Evolutionary conservation across 2,329 filamentous ascomycete genomes (phyloP).

Genomic region (Aspergillus aculeatinus): DNA sequence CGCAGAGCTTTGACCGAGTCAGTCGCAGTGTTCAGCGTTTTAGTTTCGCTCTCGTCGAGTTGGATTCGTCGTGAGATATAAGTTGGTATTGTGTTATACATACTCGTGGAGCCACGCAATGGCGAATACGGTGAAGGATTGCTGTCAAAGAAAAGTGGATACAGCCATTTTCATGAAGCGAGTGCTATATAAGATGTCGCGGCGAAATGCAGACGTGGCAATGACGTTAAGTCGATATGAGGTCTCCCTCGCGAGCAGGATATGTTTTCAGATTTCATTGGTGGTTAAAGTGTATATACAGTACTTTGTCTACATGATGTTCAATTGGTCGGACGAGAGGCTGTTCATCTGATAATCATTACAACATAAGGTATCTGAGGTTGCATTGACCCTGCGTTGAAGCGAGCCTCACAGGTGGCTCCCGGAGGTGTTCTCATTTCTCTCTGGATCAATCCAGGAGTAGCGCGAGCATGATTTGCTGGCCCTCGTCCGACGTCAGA

Average conservation of each 20-base stretch:
- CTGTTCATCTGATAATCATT: not conserved
- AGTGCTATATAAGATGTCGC: not conserved
- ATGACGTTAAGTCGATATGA: not conserved
- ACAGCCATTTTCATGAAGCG: too few species aligned
- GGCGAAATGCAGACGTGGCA: not conserved
- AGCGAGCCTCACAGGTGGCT: not conserved
- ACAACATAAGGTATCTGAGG: not conserved
- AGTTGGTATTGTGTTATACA: not conserved
- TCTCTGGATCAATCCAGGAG: not conserved
- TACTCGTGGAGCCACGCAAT: not conserved
- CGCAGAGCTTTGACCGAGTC: not conserved
- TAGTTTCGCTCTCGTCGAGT: not conserved
- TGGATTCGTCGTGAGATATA: not conserved
- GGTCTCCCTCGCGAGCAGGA: not conserved
- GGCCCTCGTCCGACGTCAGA: not conserved
- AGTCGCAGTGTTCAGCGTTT: constrained; percentile 1
- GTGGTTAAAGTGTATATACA: not conserved
- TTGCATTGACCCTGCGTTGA: not conserved
- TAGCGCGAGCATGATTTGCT: not conserved
- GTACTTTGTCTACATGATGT: not conserved
- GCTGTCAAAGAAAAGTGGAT: not conserved
- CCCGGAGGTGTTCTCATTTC: not conserved
- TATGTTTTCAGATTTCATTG: not conserved
- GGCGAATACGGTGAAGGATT: not conserved
- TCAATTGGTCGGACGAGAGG: not conserved